A percentile compares a stretch with the other conserved stretches of the same genome.
phyloP scores from a whole-genome alignment of 306 rosid species.

The Herpetospermum pedunculosum region DNA sequence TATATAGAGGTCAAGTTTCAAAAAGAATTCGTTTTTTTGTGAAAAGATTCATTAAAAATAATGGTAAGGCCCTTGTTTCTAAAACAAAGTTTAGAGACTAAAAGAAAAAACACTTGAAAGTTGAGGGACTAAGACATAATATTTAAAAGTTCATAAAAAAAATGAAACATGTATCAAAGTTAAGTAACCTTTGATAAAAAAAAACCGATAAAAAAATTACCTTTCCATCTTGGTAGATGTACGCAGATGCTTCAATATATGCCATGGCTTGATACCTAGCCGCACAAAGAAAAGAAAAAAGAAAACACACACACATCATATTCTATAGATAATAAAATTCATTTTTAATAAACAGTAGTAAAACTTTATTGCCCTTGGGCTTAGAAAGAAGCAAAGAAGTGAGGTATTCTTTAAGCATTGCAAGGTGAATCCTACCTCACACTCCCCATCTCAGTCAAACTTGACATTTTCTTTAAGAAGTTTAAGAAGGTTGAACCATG shows the following conservation, averaged over 20 bases:
- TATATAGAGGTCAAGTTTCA: background rate
- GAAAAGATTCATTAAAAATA: background rate
- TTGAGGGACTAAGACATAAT: background rate
- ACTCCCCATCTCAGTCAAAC: no score
- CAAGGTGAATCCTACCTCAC: no score
- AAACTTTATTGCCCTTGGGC: no score
- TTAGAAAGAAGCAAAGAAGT: no score
- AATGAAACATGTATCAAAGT: background rate
- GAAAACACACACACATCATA: background rate
- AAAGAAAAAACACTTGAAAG: background rate
- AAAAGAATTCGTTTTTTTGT: background rate
- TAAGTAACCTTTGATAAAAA: background rate
- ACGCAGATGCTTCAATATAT: conserved; percentile 93
- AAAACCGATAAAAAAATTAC: conserved; percentile 14
- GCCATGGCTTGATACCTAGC: conserved; percentile 97
- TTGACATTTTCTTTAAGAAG: no score
- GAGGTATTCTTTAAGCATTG: no score
- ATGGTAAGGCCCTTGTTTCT: background rate
- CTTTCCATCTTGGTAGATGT: conserved; percentile 96
- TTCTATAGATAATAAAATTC: background rate
- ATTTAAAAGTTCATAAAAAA: background rate
- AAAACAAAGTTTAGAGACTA: background rate
- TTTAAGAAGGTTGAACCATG: no score
- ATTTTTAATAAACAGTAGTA: background rate
- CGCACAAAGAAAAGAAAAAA: background rate